Evolutionary conservation across 129 eudicot species (phyloP).

Genomic region (Lactuca saligna): DNA sequence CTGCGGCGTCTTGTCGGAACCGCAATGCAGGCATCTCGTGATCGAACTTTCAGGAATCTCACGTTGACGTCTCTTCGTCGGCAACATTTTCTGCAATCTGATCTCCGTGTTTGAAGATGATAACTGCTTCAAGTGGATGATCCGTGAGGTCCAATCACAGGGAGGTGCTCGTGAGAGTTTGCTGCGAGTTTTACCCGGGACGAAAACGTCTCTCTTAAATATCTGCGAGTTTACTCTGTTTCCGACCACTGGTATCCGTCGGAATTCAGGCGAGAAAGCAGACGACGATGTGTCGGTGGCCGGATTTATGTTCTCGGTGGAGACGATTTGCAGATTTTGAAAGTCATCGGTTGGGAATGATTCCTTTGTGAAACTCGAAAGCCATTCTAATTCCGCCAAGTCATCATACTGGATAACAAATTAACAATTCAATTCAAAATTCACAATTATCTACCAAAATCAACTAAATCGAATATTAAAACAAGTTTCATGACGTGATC

Average conservation of each 20-base stretch:
- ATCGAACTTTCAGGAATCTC: background rate
- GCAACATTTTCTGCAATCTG: conserved; percentile 9
- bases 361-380: conserved; percentile 79
- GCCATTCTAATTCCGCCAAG: conserved; percentile 94
- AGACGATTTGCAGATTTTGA: conserved; percentile 45
- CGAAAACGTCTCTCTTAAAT: conserved; percentile 19
- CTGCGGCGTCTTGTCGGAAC: conserved; percentile 47
- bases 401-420: conserved; percentile 63
- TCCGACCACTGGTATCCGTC: background rate
- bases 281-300: conserved; percentile 34
- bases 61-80: conserved; percentile 10
- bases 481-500: background rate
- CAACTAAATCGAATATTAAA: background rate
- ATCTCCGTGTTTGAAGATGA: background rate
- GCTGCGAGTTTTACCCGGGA: conserved; percentile 61
- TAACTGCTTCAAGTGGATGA: conserved; percentile 42
- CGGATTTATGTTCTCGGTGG: conserved; percentile 32
- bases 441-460: background rate
- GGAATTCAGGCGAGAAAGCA: conserved; percentile 3
- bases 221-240: conserved; percentile 25
- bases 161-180: conserved; percentile 87
- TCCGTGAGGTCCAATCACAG: conserved; percentile 81
- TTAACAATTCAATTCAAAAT: background rate
- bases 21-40: conserved; percentile 32
- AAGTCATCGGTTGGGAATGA: conserved; percentile 77